Conservation (phyloP, 208 protist species). For the Acanthamoeba lenticulata region DNA sequence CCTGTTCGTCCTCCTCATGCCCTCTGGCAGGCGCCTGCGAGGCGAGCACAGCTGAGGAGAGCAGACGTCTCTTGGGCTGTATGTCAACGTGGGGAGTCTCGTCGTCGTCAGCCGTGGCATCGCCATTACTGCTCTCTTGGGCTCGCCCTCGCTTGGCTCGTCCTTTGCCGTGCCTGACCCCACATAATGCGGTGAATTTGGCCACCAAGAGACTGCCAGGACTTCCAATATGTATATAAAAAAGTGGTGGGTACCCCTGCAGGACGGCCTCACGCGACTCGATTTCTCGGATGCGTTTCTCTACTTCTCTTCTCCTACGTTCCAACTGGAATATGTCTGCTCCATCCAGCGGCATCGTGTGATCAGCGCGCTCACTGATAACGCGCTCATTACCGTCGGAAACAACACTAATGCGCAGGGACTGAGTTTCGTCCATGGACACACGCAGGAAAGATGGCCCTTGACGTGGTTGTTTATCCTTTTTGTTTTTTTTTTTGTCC, state of each 20-base stretch:
- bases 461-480: too few species aligned
- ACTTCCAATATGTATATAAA: neutral
- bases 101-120: neutral
- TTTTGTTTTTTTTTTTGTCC: neutral
- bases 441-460: too few species aligned
- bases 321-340: neutral
- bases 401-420: neutral
- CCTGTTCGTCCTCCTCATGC: neutral
- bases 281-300: neutral
- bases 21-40: neutral
- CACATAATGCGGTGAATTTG: too few species aligned
- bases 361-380: neutral
- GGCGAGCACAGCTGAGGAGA: neutral
- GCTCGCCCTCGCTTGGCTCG: neutral
- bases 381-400: neutral
- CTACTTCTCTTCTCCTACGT: neutral
- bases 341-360: neutral
- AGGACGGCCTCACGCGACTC: neutral
- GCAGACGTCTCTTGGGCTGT: neutral
- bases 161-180: neutral
- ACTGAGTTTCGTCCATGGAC: too few species aligned
- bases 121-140: neutral
- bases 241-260: neutral
- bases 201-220: neutral
- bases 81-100: neutral